Base-by-base conservation (phyloP, 306 rosid genomes). In the Pachyrhizus erosus region DNA sequence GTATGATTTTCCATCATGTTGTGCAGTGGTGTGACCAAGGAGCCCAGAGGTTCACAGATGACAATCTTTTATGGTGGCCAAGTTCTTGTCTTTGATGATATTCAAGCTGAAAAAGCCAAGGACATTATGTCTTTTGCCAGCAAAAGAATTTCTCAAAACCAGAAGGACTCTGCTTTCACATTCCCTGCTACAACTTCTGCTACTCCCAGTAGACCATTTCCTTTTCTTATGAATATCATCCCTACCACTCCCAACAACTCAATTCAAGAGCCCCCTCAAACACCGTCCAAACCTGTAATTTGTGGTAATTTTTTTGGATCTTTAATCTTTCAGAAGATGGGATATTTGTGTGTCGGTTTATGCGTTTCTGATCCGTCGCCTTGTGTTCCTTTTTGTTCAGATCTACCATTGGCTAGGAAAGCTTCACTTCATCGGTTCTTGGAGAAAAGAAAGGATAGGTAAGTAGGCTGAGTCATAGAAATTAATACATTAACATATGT, bases 391-490 rank as follows among this genome's bases (percentile, higher is more conserved):
- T 70, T 75, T 14, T 71, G 17, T 77, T 20, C 93, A 96, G 99
- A 86, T 81, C 88, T 96, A 17, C 99, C 99, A 2, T 85, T 92
- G 87, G 90, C 92, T 67, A 88, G 97, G 74, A 93, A 90, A 74
- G 96, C 92, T 45, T 93, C 97, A 70, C 94, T 93, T 6, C 89
- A 91, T 55, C 91, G 96, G 27, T 93, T 93, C 90, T 78, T 93
- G 84, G 97, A 91, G 87, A 93, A 91, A 87, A 88, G 97, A 54
- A 93, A 88, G 86, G 89, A 90, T 81, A 91, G 97, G 97, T 93
- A 83, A 10, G 88, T 68, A 17, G 1, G 67, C 10, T n/a, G 46
- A 46, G 2, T 39, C 58, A 27, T 0, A 0, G 42, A 40, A 76
- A 20, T 4, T 31, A 33, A 15, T 31, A n/a, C 24, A 31, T 33